These are phyloP conservation scores for Canavalia ensiformis DNA, from an alignment of 306 rosid genomes.

Conservation along the genomic window DNA sequence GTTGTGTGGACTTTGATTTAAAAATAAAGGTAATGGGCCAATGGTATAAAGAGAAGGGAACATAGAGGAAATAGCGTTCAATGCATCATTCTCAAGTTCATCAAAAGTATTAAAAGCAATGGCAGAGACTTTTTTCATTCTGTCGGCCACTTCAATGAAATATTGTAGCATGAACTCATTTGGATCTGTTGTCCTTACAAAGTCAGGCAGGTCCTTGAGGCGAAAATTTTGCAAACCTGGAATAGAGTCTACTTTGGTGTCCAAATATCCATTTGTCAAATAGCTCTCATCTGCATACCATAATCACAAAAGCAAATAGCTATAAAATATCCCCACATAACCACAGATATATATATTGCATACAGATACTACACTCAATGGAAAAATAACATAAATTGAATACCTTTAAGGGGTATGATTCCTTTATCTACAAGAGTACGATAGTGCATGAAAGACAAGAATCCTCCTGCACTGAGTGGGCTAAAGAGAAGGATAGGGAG, in stretches of 20 bases:
- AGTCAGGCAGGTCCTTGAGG: conserved; percentile 33
- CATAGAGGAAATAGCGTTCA: conserved; percentile 24
- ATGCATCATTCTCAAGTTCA: conserved; percentile 25
- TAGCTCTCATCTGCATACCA: conserved; percentile 30
- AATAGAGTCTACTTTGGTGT: conserved; percentile 21
- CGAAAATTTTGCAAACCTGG: conserved; percentile 36
- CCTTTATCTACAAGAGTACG: conserved; percentile 22
- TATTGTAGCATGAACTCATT: conserved; percentile 19
- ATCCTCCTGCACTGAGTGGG: not conserved
- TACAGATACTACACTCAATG: not conserved
- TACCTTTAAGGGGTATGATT: conserved; percentile 49
- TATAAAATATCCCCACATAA: no score
- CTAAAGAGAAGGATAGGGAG: conserved; percentile 37
- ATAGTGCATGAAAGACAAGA: conserved; percentile 7
- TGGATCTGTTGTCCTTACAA: conserved; percentile 36
- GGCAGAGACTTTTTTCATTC: conserved; percentile 17
- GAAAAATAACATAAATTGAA: not conserved
- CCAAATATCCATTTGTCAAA: conserved; percentile 41
- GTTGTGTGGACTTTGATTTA: not conserved
- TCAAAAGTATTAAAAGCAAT: conserved; percentile 37
- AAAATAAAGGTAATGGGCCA: not conserved
- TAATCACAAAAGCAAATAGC: not conserved
- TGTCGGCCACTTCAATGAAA: conserved; percentile 9
- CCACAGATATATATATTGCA: not conserved
- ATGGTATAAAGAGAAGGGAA: conserved; percentile 28